These are phyloP conservation scores for Penicillium macrosclerotiorum DNA, from an alignment of 495 filamentous ascomycete species.

Conservation along the genomic window DNA sequence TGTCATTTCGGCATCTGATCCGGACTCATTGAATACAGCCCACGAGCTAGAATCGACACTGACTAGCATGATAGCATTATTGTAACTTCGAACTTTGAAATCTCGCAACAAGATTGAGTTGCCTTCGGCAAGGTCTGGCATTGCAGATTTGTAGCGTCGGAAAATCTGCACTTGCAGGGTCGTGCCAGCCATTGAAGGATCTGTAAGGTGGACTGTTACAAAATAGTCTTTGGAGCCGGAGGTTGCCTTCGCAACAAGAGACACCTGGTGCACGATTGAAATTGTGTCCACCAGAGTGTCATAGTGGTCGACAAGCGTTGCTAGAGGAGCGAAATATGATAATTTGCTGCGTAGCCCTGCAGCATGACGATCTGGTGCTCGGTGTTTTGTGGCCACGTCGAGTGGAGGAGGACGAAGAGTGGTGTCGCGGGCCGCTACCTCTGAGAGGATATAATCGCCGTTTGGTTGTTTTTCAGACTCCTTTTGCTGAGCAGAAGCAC, in stretches of 20 bases:
- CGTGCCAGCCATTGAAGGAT: constrained; percentile 53
- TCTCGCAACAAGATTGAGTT: constrained; percentile 74
- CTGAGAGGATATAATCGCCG: too few relatives aligned
- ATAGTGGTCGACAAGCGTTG: constrained; percentile 56
- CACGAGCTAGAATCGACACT: constrained; percentile 56
- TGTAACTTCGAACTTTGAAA: constrained; percentile 61
- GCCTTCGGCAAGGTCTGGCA: constrained; percentile 68
- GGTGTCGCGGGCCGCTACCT: too few relatives aligned
- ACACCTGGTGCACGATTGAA: constrained; percentile 60
- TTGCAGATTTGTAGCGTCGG: constrained; percentile 65
- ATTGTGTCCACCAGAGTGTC: constrained; percentile 61
- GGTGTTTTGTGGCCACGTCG: constrained; percentile 10
- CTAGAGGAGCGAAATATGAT: constrained; percentile 68
- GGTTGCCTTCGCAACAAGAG: constrained; percentile 57
- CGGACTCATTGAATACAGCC: constrained; percentile 55
- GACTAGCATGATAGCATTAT: constrained; percentile 44
- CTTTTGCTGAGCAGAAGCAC: not conserved
- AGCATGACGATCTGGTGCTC: constrained; percentile 30
- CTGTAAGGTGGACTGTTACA: constrained; percentile 67
- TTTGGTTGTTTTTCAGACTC: constrained; percentile 2
- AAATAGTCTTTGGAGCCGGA: constrained; percentile 67
- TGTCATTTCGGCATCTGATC: constrained; percentile 46
- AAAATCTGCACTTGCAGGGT: constrained; percentile 62
- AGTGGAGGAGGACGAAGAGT: too few relatives aligned
- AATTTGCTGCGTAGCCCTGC: constrained; percentile 59